Evolutionary conservation across 2,329 filamentous ascomycete species (phyloP).

Genomic region (Penicillium janthinellum): DNA sequence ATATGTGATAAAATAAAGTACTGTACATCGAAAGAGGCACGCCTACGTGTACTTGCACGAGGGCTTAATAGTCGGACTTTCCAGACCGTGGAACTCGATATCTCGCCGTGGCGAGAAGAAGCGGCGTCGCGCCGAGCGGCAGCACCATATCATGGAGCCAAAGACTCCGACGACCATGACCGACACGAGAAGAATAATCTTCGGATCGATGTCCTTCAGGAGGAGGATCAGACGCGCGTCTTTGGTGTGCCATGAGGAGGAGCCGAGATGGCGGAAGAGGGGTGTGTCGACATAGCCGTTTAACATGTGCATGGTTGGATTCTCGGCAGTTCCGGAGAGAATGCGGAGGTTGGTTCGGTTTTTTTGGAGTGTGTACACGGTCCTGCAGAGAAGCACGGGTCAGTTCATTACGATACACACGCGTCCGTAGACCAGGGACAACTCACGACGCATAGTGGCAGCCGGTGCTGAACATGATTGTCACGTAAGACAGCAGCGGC

Average conservation of each 20-base stretch:
- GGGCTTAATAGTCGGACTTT: background rate
- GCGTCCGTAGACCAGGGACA: background rate
- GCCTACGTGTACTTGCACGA: background rate
- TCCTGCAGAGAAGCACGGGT: background rate
- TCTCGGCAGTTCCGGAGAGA: background rate
- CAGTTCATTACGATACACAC: background rate
- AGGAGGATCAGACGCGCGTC: background rate
- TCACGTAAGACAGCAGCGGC: slow-evolving; percentile 1
- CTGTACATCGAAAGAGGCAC: background rate
- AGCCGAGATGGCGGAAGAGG: background rate
- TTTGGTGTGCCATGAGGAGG: background rate
- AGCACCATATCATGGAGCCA: background rate
- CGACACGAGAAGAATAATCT: background rate
- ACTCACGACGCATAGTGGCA: slow-evolving; percentile 6
- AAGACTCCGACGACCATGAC: background rate
- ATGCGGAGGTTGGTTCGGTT: background rate
- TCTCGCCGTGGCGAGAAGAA: background rate
- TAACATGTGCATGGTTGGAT: background rate
- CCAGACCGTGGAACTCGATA: background rate
- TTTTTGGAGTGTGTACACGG: background rate
- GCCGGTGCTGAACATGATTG: slow-evolving; percentile 2
- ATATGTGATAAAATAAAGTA: background rate
- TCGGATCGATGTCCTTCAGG: background rate
- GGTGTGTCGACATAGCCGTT: slow-evolving; percentile 5
- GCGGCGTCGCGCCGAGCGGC: background rate